Conservation (phyloP, 176 grass and related monocot genomes). For the Oryza meridionalis region DNA sequence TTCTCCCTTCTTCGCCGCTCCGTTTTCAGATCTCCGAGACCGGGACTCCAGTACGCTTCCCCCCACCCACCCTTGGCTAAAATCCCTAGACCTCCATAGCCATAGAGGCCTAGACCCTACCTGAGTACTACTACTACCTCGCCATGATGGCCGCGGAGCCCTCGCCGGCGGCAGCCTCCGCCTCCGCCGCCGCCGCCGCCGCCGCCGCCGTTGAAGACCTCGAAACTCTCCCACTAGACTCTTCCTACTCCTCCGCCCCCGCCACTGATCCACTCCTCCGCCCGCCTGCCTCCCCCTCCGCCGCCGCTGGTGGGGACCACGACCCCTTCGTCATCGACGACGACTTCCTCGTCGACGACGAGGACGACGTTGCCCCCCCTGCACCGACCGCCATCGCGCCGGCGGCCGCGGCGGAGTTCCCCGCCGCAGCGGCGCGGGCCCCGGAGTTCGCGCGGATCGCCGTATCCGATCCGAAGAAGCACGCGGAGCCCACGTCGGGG, state of each 20-base stretch:
- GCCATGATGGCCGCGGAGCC: slow-evolving; percentile 82
- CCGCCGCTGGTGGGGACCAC: not conserved
- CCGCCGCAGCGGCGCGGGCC: not conserved
- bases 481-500: slow-evolving; percentile 52
- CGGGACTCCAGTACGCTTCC: too few species aligned
- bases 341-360: too few species aligned
- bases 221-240: slow-evolving; percentile 71
- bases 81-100: not conserved
- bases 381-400: not conserved
- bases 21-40: slow-evolving; percentile 32
- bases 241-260: slow-evolving; percentile 37
- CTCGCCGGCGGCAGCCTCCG: slow-evolving; percentile 43
- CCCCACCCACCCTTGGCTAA: too few species aligned
- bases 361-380: slow-evolving; percentile 10
- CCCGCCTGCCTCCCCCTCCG: slow-evolving; percentile 38
- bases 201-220: slow-evolving; percentile 57
- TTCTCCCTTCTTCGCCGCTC: not conserved
- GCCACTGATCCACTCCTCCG: slow-evolving; percentile 77
- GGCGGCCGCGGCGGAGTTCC: not conserved
- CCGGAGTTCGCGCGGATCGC: slow-evolving; percentile 57
- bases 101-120: slow-evolving; percentile 7
- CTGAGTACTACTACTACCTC: not conserved
- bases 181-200: too few species aligned
- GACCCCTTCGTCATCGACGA: slow-evolving; percentile 58
- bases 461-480: slow-evolving; percentile 93